A percentile compares a stretch with the other conserved stretches of the same genome.
Evolutionary conservation across 2,329 filamentous ascomycete species (phyloP).

Genomic region (Rutstroemia sp.): DNA sequence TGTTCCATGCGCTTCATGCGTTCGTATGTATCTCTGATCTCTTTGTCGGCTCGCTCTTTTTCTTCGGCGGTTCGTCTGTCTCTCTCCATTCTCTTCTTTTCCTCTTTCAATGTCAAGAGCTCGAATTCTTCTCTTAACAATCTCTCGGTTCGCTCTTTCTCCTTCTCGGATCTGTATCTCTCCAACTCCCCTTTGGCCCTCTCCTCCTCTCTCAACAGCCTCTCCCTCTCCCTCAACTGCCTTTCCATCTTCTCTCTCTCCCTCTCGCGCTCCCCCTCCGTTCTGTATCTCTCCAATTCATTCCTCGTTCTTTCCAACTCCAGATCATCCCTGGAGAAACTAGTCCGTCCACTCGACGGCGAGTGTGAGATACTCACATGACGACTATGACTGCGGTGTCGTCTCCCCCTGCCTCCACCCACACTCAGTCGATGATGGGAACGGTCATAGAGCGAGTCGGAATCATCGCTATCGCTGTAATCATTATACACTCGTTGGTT

Average conservation of each 20-base stretch:
- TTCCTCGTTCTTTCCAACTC: conserved; percentile 38
- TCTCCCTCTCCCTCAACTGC: background rate
- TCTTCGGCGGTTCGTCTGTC: conserved; percentile 4
- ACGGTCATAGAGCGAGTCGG: conserved; percentile 9
- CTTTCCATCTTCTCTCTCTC: background rate
- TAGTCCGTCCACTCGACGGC: background rate
- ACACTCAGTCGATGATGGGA: conserved; percentile 35
- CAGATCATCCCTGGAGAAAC: conserved; percentile 27
- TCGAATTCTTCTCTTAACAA: conserved; percentile 3
- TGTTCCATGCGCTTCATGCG: conserved; percentile 35
- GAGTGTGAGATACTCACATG: conserved; percentile 6
- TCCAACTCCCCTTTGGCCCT: background rate
- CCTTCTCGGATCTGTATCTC: background rate
- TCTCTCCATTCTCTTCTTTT: conserved; percentile 5
- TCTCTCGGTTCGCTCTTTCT: background rate
- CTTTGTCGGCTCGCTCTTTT: conserved; percentile 32
- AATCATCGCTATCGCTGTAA: conserved; percentile 5
- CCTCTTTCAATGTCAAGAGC: background rate
- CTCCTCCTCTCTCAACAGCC: background rate
- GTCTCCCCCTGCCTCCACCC: background rate
- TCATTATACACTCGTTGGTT: conserved; percentile 21
- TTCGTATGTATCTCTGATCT: conserved; percentile 27
- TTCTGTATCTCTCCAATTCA: conserved; percentile 29
- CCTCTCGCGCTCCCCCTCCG: background rate
- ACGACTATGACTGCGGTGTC: conserved; percentile 3